Evolutionary conservation across 2,329 filamentous ascomycete genomes (phyloP), one percentile per base, ranked within the genome.

Genomic region (Colletotrichum sp.): DNA sequence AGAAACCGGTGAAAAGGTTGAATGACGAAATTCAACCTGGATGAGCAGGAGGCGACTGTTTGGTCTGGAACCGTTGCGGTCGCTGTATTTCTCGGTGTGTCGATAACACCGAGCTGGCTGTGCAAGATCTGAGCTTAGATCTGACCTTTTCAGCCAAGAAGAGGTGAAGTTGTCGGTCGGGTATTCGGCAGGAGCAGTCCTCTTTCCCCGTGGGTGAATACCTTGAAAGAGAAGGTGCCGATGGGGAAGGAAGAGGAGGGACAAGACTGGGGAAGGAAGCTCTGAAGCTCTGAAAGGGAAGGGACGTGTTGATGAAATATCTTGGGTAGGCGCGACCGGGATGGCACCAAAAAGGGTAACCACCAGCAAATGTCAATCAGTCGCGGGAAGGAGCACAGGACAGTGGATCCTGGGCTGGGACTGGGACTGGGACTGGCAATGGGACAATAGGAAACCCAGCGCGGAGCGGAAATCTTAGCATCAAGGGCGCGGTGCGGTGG

Each of bases 261-360:
- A 72, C 58, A 75, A 28, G 24, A 59, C 69, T 64, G 69, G 73
- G 73, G 69, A 59, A 69, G n/a, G 34, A 32, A n/a, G 43, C 59
- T 36, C 6, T n/a, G 16, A 26, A 43, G 68, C 14, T 10, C 24
- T 21, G 64, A 73, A 36, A 24, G 34, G 63, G 69, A 63, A 64
- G 64, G 24, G 73, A 38, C 58, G 58, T 52, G 43, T 52, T 32
- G 64, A 69, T 73, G 58, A 75, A 75, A 73, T 75, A 73, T 75
- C 73, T 69, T 64, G 69, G 63, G 64, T 36, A 59, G 66, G 34
- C 32, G 36, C 52, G 55, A 59, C 58, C 26, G 69, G 62, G 56
- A 48, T 52, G 34, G 52, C 26, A 71, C 67, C 26, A 24, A 63
- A 63, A 71, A 13, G 58, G 62, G 69, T 56, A 75, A 61, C 38